Conservation (phyloP, 768 basidiomycete genomes). For the Coprinopsis cinerea region DNA sequence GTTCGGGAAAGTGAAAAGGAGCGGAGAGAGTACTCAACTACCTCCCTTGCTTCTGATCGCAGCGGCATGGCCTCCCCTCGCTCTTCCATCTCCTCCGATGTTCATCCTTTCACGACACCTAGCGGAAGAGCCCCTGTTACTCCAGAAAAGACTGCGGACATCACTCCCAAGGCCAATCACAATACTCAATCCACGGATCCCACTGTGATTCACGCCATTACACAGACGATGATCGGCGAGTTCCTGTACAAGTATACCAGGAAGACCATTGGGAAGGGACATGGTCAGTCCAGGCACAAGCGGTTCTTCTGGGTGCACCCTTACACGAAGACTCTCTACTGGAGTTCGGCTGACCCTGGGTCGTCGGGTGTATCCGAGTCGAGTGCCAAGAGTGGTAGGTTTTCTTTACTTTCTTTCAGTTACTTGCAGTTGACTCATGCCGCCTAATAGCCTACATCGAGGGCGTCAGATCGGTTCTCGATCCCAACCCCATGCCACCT, state of each 20-base stretch:
- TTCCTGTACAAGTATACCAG: constrained; percentile 98
- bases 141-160: constrained; percentile 42
- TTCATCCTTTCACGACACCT: constrained; percentile 36
- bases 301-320: constrained; percentile 99
- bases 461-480: constrained; percentile 84
- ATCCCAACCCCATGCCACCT: constrained; percentile 93
- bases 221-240: constrained; percentile 99
- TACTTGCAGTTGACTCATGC: constrained; percentile 1
- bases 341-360: constrained; percentile 93
- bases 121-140: constrained; percentile 28
- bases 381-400: constrained; percentile 92
- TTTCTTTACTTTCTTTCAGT: neutral
- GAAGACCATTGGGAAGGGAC: constrained; percentile 80
- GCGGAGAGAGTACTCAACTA: constrained; percentile 55
- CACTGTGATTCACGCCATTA: constrained; percentile 89
- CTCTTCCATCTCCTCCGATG: constrained; percentile 80
- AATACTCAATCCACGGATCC: constrained; percentile 72
- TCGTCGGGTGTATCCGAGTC: constrained; percentile 84
- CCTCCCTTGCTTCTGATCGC: constrained; percentile 66
- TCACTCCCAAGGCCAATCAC: constrained; percentile 29
- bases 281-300: constrained; percentile 84
- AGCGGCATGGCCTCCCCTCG: constrained; percentile 61
- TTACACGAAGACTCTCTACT: constrained; percentile 96
- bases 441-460: constrained; percentile 79
- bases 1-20: constrained; percentile 38